phyloP scores from a whole-genome alignment of 1,139 yeast species.

The Meyerozyma carpophila region DNA sequence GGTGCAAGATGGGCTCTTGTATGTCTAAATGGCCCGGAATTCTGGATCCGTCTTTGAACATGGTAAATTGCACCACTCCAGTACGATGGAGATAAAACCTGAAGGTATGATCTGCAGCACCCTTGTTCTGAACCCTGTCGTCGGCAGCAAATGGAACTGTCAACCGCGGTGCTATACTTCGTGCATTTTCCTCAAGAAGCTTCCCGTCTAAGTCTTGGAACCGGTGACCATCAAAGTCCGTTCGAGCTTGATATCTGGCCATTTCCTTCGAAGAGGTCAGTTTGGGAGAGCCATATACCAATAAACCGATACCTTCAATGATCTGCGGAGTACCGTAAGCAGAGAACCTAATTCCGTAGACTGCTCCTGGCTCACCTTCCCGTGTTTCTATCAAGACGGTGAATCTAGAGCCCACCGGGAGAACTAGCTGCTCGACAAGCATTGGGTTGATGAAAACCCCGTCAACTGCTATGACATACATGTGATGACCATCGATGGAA shows the following conservation, averaged over 20 bases:
- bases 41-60: conserved; percentile 18
- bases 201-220: conserved; percentile 17
- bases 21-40: conserved; percentile 16
- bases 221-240: conserved; percentile 2
- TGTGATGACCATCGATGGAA: conserved; percentile 30
- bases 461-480: conserved; percentile 25
- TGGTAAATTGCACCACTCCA: conserved; percentile 21
- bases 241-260: background rate
- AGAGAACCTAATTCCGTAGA: conserved; percentile 22
- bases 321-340: conserved; percentile 25
- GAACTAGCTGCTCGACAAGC: conserved; percentile 16
- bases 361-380: conserved; percentile 8
- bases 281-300: conserved; percentile 15
- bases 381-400: conserved; percentile 23
- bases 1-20: conserved; percentile 12
- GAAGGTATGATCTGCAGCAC: conserved; percentile 19
- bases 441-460: conserved; percentile 25
- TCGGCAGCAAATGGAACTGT: conserved; percentile 14
- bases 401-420: conserved; percentile 26
- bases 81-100: conserved; percentile 18
- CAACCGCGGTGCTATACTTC: conserved; percentile 13
- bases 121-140: conserved; percentile 5
- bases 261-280: background rate
- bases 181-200: conserved; percentile 5
- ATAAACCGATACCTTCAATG: conserved; percentile 22